Evolutionary conservation across 2,329 filamentous ascomycete genomes (phyloP).

Genomic region (Chaetomium olivaceum): DNA sequence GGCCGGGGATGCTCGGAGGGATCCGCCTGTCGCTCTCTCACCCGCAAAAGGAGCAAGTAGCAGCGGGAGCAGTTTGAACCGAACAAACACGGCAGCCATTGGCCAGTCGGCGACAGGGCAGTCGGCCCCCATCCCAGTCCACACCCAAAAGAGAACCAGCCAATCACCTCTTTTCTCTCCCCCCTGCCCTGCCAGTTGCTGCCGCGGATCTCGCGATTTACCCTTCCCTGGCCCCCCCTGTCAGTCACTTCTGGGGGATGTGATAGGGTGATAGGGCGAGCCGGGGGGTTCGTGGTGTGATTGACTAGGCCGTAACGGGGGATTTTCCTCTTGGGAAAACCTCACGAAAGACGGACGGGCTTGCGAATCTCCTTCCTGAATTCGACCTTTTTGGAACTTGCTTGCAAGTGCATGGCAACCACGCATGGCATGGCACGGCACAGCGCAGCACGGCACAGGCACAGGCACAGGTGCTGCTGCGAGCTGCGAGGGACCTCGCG

Average conservation of each 20-base stretch:
- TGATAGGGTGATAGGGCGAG: constrained; percentile 7
- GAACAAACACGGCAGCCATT: background rate
- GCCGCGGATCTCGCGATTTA: background rate
- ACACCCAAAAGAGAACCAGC: background rate
- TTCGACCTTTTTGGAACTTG: background rate
- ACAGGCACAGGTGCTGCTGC: background rate
- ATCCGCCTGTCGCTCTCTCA: background rate
- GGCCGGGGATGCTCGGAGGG: background rate
- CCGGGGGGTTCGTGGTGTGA: background rate
- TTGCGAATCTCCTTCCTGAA: background rate
- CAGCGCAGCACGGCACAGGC: background rate
- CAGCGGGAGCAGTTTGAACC: background rate
- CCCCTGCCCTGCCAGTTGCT: background rate
- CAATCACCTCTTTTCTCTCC: background rate
- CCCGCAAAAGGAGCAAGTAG: background rate
- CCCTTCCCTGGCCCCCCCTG: background rate
- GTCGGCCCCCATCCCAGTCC: background rate
- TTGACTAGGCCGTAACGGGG: constrained; percentile 2
- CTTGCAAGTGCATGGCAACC: no score
- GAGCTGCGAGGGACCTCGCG: background rate
- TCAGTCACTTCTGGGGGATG: background rate
- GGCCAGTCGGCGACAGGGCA: no score
- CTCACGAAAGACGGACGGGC: background rate
- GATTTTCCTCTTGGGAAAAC: background rate
- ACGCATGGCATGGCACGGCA: background rate